Conservation (phyloP, 208 protist species). For the Leishmania braziliensis region DNA sequence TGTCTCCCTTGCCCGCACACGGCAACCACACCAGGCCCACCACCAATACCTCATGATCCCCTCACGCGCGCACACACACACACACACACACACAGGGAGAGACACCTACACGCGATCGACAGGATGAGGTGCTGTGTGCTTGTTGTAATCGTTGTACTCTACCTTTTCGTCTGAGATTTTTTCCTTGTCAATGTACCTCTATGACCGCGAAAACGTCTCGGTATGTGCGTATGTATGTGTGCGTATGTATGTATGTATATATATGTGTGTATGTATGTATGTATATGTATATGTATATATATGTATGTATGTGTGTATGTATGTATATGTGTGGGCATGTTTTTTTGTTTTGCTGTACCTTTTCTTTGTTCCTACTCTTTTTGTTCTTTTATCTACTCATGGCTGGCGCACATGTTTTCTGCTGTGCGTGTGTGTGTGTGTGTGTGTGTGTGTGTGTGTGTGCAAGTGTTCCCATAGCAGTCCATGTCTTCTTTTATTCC, state of each 20-base stretch:
- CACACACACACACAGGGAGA: too few species aligned
- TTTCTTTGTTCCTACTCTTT: not conserved
- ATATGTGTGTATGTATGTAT: not conserved
- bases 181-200: too few species aligned
- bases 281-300: not conserved
- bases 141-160: too few species aligned
- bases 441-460: too few species aligned
- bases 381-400: not conserved
- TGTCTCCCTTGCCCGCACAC: too few species aligned
- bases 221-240: not conserved
- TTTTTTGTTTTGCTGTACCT: not conserved
- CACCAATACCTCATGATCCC: not conserved
- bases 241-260: not conserved
- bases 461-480: not conserved
- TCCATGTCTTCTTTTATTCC: too few species aligned
- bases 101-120: too few species aligned
- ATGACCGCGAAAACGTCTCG: not conserved
- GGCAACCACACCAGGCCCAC: not conserved
- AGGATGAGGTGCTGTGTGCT: too few species aligned
- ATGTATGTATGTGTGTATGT: not conserved
- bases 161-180: too few species aligned
- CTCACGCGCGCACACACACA: not conserved
- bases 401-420: not conserved
- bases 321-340: not conserved
- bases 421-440: too few species aligned